Evolutionary conservation across 495 filamentous ascomycete species (phyloP).

Genomic region (Penicillium ucsense): DNA sequence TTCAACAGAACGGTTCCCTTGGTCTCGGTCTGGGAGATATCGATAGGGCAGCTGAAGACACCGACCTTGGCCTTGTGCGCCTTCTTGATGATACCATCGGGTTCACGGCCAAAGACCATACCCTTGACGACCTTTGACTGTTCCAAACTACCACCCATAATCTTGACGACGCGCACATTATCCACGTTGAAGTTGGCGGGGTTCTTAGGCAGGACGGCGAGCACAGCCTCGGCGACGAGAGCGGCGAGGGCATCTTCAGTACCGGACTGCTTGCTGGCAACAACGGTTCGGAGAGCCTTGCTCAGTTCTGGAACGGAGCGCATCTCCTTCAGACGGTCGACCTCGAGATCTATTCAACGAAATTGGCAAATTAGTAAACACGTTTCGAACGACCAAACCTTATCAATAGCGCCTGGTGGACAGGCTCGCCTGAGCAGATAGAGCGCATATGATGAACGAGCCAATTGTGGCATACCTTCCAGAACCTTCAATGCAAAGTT

Average conservation of each 20-base stretch:
- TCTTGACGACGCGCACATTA: slow-evolving; percentile 98
- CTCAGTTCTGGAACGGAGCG: slow-evolving; percentile 68
- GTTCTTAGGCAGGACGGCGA: slow-evolving; percentile 93
- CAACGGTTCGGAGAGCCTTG: slow-evolving; percentile 92
- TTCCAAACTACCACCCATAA: slow-evolving; percentile 93
- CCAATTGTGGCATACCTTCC: slow-evolving; percentile 46
- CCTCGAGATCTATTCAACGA: slow-evolving; percentile 55
- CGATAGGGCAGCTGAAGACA: slow-evolving; percentile 93
- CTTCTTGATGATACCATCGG: slow-evolving; percentile 83
- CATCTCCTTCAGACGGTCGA: slow-evolving; percentile 84
- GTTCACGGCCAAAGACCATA: slow-evolving; percentile 95
- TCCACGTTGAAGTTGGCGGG: slow-evolving; percentile 99
- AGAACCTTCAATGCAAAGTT: slow-evolving; percentile 74
- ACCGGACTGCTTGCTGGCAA: slow-evolving; percentile 94
- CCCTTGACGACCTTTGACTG: slow-evolving; percentile 93
- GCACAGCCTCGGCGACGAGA: slow-evolving; percentile 86
- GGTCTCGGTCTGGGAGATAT: slow-evolving; percentile 93
- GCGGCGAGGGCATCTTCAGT: slow-evolving; percentile 78
- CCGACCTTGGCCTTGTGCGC: slow-evolving; percentile 89
- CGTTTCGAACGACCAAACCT: too few species aligned
- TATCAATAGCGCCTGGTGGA: too few species aligned
- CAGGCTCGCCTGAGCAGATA: too few species aligned
- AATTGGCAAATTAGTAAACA: not conserved
- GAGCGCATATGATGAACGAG: not conserved
- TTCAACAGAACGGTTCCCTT: slow-evolving; percentile 99